Evolutionary conservation across 2,329 filamentous ascomycete species (phyloP), one percentile per base, ranked within the genome.

Genomic region (Teratosphaeria nubilosa): DNA sequence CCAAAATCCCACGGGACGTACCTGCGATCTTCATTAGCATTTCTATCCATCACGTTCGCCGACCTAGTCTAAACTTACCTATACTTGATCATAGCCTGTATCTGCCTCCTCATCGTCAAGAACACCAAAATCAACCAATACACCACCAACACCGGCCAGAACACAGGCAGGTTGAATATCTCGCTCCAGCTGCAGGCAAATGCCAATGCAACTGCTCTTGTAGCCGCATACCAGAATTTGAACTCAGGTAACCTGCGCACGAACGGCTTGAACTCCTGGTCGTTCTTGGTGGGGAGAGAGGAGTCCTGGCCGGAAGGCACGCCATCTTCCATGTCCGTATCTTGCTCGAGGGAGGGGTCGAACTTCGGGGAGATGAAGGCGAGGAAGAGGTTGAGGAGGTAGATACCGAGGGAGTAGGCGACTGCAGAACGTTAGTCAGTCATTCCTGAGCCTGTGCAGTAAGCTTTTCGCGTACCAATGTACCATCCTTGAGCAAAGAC

Each of bases 71-170:
- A n/a, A 22, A 53, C 91, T 73, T 96, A 99, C 77, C 92, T 90
- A 80, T 97, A 99, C 80, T 97, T 99, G 82, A 99, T 92, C 94
- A 99, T 99, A 78, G 97, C 94, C 79, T 99, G 94, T 68, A 99
- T 99, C 78, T 99, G 94, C 80, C 94, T 90, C 76, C 94, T 86
- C 94, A 99, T 99, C 58, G 94, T 99, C 75, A 99, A 78, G 69
- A 91, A 82, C 72, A 99, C 96, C 61, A 99, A 81, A 71, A 99
- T 95, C 73, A 99, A 81, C 92, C 94, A 99, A 80, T 99, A 99
- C 76, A 99, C 88, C 64, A 99, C 91, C 74, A 99, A 78, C 7
- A 99, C 91, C 14, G 94, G 94, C 94, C 94, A 99, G 84, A 99
- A 99, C 59, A 99, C 94, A 0, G 94, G 94, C 65, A 99, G 84